Base-by-base conservation (phyloP, 371 early-diverging fungal genomes). In the Mortierella sp. region DNA sequence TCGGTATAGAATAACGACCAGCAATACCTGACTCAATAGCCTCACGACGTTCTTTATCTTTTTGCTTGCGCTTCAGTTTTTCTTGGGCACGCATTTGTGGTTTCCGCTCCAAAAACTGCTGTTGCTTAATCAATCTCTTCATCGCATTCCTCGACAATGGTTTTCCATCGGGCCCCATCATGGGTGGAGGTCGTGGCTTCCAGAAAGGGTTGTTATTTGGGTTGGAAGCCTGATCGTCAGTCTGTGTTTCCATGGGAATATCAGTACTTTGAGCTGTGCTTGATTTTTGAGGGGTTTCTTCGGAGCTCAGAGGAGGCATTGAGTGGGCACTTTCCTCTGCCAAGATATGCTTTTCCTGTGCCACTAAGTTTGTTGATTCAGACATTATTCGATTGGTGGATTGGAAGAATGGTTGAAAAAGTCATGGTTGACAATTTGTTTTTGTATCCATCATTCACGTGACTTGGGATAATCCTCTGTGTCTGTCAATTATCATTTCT, bases 61-160 rank as follows among this genome's bases (percentile, higher is more conserved):
- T 85, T 14, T 75, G 78, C 26, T 77, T 63, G 14, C 72, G 77
- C 55, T 78, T 81, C 10, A 86, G 80, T 64, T 84, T 83, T 24
- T 87, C 88, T 43, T 76, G 70, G 8, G 55, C 59, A 11, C 68
- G 66, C 61, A 77, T 47, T 39, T 51, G 32, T 10, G 77, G 72
- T 28, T 66, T 74, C 22, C 77, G 59, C 22, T 73, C 75, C 63
- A 73, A 51, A 28, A 78, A 87, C 47, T 78, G 64, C 63, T 87
- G 87, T 12, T 87, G 83, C 62, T 73, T 78, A 65, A 86, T 72
- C 18, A 85, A 45, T 51, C 81, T 87, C 59, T 87, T 87, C 39
- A 81, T 77, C 40, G 85, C 86, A 39, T 79, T 87, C 51, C 79
- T 81, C 18, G 88, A 75, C 24, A 87, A 43, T 0, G 72, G 75